These are phyloP conservation scores for Sporothrix euskadiensis DNA, from an alignment of 2,329 filamentous ascomycete genomes.

Conservation along the genomic window DNA sequence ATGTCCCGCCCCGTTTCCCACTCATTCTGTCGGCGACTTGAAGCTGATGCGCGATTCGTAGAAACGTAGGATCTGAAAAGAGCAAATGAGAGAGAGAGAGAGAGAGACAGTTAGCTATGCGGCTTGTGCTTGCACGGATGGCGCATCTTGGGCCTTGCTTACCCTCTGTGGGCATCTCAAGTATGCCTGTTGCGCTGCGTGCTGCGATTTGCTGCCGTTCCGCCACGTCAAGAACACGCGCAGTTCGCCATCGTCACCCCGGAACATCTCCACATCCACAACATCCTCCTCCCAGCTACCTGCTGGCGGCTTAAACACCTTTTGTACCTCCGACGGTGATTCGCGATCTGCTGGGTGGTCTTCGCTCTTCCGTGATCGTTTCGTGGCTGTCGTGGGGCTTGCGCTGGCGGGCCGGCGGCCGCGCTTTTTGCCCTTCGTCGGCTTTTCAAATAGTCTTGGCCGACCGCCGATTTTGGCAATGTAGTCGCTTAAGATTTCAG, in stretches of 20 bases:
- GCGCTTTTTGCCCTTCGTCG: conserved; percentile 59
- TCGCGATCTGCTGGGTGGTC: conserved; percentile 52
- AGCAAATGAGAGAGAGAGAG: neutral
- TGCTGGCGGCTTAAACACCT: conserved; percentile 64
- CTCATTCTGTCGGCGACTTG: conserved; percentile 28
- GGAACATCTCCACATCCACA: conserved; percentile 68
- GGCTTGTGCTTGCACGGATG: neutral
- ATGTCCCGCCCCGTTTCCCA: neutral
- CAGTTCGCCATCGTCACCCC: conserved; percentile 63
- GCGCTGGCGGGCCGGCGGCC: conserved; percentile 48
- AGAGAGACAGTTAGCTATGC: neutral
- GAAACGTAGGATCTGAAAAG: conserved; percentile 57
- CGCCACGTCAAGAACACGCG: conserved; percentile 74
- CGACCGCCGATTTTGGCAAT: conserved; percentile 63
- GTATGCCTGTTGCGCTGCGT: conserved; percentile 67
- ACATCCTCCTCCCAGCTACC: conserved; percentile 79
- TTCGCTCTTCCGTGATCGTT: conserved; percentile 51
- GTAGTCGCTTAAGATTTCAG: conserved; percentile 65
- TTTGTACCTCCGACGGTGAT: conserved; percentile 47
- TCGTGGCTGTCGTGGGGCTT: conserved; percentile 42
- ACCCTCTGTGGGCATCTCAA: conserved; percentile 78
- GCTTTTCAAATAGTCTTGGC: conserved; percentile 54
- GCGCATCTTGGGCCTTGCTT: neutral
- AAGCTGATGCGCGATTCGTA: conserved; percentile 59
- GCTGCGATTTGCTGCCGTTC: conserved; percentile 71